Evolutionary conservation across 1,284 basidiomycete genomes (phyloP).

Genomic region (Polyporus tsugae): DNA sequence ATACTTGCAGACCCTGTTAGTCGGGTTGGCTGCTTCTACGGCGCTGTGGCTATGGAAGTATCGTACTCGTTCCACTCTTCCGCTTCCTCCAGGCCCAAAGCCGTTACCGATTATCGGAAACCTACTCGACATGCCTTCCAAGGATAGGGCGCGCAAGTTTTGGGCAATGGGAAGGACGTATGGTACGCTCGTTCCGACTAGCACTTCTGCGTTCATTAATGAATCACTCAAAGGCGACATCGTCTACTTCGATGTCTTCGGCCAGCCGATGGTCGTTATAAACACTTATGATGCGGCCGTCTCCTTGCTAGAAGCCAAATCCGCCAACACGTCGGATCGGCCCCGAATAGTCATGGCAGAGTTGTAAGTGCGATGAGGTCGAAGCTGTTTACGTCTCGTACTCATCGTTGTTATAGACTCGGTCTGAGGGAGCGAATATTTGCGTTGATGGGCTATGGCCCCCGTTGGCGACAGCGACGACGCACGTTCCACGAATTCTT

Average conservation of each 20-base stretch:
- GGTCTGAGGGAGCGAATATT: neutral
- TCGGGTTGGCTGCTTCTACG: neutral
- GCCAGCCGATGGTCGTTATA: neutral
- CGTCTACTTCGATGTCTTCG: neutral
- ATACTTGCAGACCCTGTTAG: neutral
- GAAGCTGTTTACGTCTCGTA: neutral
- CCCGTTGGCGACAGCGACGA: neutral
- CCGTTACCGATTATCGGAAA: constrained; percentile 1
- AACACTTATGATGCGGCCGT: neutral
- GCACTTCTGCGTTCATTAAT: neutral
- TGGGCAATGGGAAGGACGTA: neutral
- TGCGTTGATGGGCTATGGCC: neutral
- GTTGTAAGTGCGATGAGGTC: neutral
- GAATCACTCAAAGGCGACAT: neutral
- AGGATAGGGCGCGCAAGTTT: neutral
- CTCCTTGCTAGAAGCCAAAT: neutral
- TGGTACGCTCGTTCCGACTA: neutral
- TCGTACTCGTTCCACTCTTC: neutral
- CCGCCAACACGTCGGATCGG: neutral
- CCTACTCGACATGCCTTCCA: neutral
- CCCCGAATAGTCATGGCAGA: constrained; percentile 1
- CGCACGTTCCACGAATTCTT: constrained; percentile 8
- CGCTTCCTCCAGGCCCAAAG: neutral
- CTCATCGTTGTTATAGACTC: neutral
- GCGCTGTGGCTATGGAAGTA: neutral